A percentile compares a stretch with the other conserved stretches of the same genome.
Evolutionary conservation across 1,139 yeast genomes (phyloP).

Genomic region (Suhomyces taliae): DNA sequence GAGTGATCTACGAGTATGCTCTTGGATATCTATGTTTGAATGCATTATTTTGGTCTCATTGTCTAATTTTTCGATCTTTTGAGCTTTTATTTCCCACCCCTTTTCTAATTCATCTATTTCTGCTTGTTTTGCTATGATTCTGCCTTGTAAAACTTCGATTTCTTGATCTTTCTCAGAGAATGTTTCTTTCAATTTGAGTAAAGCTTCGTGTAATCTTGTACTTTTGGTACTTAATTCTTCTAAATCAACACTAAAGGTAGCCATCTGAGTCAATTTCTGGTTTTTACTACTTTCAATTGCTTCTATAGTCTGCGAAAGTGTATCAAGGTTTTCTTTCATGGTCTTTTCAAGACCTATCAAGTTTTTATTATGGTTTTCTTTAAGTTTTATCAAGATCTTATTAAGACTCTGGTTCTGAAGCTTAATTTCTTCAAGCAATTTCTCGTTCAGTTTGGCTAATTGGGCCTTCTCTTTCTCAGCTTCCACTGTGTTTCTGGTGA

Average conservation of each 20-base stretch:
- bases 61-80: slow-evolving; percentile 7
- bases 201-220: slow-evolving; percentile 5
- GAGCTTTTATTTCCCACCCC: slow-evolving; percentile 1
- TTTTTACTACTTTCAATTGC: slow-evolving; percentile 10
- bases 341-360: slow-evolving; percentile 18
- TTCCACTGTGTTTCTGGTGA: slow-evolving; percentile 27
- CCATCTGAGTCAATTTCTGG: slow-evolving; percentile 6
- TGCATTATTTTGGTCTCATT: slow-evolving; percentile 22
- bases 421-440: slow-evolving; percentile 15
- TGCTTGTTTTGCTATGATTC: slow-evolving; percentile 12
- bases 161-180: slow-evolving; percentile 22
- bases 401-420: slow-evolving; percentile 22
- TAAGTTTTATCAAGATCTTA: slow-evolving; percentile 26
- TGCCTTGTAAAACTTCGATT: slow-evolving; percentile 18
- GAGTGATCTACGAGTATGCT: slow-evolving; percentile 53
- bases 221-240: slow-evolving; percentile 6
- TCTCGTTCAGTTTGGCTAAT: slow-evolving; percentile 16
- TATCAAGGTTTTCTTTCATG: slow-evolving; percentile 23
- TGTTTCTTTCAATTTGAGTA: slow-evolving; percentile 12
- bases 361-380: slow-evolving; percentile 26
- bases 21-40: slow-evolving; percentile 24
- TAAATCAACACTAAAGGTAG: slow-evolving; percentile 3
- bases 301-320: slow-evolving; percentile 16
- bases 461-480: slow-evolving; percentile 25
- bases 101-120: slow-evolving; percentile 10